phyloP scores from a whole-genome alignment of 768 basidiomycete species.

The Naganishia vaughanmartiniae region DNA sequence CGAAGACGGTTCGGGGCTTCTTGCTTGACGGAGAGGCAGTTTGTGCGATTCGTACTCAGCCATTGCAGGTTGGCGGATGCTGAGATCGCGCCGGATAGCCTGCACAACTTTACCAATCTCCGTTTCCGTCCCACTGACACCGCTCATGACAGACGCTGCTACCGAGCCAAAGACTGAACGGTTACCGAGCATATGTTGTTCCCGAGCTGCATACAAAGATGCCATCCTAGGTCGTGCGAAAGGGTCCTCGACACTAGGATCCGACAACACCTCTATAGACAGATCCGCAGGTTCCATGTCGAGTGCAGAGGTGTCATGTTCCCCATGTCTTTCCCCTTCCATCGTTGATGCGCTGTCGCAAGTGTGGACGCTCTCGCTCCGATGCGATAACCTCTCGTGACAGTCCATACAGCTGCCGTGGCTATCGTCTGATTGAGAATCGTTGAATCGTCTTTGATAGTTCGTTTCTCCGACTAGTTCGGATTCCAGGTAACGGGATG shows the following conservation, averaged over 20 bases:
- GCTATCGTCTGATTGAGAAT: conserved; percentile 1
- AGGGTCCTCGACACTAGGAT: not conserved
- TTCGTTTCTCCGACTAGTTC: conserved; percentile 21
- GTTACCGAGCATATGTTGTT: conserved; percentile 17
- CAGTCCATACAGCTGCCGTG: conserved; percentile 17
- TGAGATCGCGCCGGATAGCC: conserved; percentile 27
- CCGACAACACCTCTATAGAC: conserved; percentile 4
- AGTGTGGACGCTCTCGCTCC: not conserved
- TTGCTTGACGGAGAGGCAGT: not conserved
- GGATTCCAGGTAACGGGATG: conserved; percentile 24
- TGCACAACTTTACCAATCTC: conserved; percentile 29
- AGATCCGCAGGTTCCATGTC: not conserved
- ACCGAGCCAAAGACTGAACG: conserved; percentile 22
- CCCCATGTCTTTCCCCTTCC: not conserved
- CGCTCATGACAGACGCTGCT: conserved; percentile 24
- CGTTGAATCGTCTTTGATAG: conserved; percentile 26
- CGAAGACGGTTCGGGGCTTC: not conserved
- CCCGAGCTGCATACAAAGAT: not conserved
- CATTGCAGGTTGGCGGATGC: conserved; percentile 16
- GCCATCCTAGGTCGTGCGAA: not conserved
- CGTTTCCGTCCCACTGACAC: conserved; percentile 23
- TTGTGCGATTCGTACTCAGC: not conserved
- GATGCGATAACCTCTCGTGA: not conserved
- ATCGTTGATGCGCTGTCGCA: conserved; percentile 19
- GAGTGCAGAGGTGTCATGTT: not conserved